A percentile compares a stretch with the other conserved stretches of the same genome.
These are phyloP conservation scores for Ganoderma sinense DNA, from an alignment of 1,284 basidiomycete genomes.

Conservation along the genomic window DNA sequence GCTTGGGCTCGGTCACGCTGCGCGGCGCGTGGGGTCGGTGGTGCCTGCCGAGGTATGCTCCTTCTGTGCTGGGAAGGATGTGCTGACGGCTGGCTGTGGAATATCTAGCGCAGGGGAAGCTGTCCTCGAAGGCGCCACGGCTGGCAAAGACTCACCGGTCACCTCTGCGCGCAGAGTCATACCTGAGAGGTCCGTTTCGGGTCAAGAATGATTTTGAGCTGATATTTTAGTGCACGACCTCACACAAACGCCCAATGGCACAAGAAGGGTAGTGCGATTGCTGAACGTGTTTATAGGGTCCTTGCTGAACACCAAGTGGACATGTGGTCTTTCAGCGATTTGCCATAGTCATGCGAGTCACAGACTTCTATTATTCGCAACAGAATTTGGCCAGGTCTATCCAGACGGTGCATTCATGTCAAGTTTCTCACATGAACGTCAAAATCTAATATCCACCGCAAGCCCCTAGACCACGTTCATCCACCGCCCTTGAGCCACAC, in stretches of 20 bases:
- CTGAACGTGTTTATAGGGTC: neutral
- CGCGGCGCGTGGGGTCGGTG: neutral
- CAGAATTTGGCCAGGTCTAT: neutral
- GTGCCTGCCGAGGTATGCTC: constrained; percentile 2
- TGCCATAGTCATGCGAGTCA: neutral
- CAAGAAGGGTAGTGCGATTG: neutral
- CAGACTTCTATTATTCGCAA: neutral
- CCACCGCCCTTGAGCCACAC: neutral
- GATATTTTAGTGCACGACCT: neutral
- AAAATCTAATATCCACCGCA: neutral
- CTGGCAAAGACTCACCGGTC: neutral
- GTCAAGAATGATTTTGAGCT: neutral
- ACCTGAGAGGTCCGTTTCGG: neutral
- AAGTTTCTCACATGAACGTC: neutral
- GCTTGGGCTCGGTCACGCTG: neutral
- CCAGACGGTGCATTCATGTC: neutral
- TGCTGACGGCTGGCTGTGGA: neutral
- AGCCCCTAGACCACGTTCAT: too few species aligned
- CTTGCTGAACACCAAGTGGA: neutral
- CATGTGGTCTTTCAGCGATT: neutral
- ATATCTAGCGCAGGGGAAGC: neutral
- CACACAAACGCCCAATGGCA: neutral
- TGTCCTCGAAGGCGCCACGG: neutral
- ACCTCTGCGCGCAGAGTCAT: neutral
- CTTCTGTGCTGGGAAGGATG: neutral